These are phyloP conservation scores for Pestalotiopsis fici DNA, from an alignment of 2,329 filamentous ascomycete genomes.

Conservation along the genomic window DNA sequence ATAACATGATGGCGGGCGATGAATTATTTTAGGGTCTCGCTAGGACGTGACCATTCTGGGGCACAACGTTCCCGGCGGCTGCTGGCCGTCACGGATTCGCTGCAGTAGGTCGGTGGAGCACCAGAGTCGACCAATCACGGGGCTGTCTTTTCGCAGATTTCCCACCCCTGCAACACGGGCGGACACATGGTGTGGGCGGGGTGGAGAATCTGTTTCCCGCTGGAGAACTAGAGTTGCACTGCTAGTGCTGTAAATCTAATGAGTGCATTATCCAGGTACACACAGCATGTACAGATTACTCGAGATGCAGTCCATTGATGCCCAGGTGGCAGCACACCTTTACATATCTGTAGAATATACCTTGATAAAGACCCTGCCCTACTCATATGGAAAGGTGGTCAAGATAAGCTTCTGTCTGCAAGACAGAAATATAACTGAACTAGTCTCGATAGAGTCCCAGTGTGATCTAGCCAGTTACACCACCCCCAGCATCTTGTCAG, in stretches of 20 bases:
- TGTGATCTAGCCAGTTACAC: no score
- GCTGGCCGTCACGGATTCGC: slow-evolving; percentile 7
- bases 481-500: no score
- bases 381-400: no score
- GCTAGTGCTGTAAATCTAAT: not conserved
- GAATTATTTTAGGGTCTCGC: slow-evolving; percentile 8
- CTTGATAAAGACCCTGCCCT: no score
- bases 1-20: not conserved
- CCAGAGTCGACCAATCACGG: not conserved
- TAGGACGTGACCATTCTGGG: not conserved
- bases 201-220: not conserved
- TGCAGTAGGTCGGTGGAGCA: not conserved
- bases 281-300: no score
- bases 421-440: no score
- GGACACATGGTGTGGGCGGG: not conserved
- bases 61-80: slow-evolving; percentile 1
- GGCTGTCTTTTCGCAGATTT: not conserved
- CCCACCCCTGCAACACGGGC: not conserved
- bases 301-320: no score
- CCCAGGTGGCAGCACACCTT: no score
- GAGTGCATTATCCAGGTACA: not conserved
- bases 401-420: no score
- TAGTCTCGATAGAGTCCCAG: no score
- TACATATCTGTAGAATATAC: no score
- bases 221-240: not conserved